Base-by-base conservation (phyloP, 176 grass and related monocot species). In the Triticum monococcum region DNA sequence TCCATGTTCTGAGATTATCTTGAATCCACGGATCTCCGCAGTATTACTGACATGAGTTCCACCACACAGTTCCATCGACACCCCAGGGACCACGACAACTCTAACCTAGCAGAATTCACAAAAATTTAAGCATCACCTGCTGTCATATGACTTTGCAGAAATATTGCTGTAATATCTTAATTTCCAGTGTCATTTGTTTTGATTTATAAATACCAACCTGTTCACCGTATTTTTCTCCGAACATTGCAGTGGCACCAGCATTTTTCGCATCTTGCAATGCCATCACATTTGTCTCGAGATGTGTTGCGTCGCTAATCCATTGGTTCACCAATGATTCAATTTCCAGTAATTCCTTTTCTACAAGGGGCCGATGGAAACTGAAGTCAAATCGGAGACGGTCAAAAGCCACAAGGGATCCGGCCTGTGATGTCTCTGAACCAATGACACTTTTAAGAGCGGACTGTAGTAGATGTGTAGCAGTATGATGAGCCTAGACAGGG, bases 61-160 rank as follows among this genome's bases (percentile, higher is more conserved):
- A 80, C 96, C 93, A 84, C 96, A 95, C 14, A 98, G 86, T 84
- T 98, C 96, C 96, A 98, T 92, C 75, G 96, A 98, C 43, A 98
- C 88, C 65, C 93, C 96, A 84, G 96, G 96, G 50, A 98, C 90
- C 86, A 90, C 93, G 61, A 98, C 91, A 14, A 98, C 96, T 92
- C 96, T 94, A 75, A 98, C 96, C 96, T 98, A 77, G 78, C 40
- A 75, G 18, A 72, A 32, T 66, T 12, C 16, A 84, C 36, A 52
- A 89, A 40, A 40, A 37, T 9, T 46, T 65, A 89, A 80, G 65
- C 20, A 78, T 67, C 23, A 4, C 16, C 18, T 59, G 7, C 66
- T 64, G 31, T 54, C 12, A 79, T 40, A 65, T 56, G 24, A 74
- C 59, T 89, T 84, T 77, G 22, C 65, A 59, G 32, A n/a, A n/a